Evolutionary conservation across 768 basidiomycete genomes (phyloP), one percentile per base, ranked within the genome.

Genomic region (Panaeolus cyanescens): DNA sequence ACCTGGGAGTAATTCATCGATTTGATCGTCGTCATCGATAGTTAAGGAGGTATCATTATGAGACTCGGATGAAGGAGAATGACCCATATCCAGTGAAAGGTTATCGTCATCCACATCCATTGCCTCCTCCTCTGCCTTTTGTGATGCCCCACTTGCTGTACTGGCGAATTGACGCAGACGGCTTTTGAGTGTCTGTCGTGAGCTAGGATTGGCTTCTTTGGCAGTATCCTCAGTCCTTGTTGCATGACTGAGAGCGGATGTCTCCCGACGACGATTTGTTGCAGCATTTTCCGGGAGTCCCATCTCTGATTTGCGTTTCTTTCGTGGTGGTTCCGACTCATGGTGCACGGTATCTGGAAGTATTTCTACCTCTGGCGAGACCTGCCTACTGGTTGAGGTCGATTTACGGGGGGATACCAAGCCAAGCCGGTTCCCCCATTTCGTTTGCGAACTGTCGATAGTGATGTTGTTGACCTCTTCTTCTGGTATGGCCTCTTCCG

Each of bases 121-220:
- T 1, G 59, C 62, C 31, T 67, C 62, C 12, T 58, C 64, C 25
- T 62, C 64, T n/a, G 64, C 67, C 9, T 65, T 50, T 15, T 50
- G 68, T 28, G 63, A 61, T 19, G 67, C 25, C 42, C 75, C 79
- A 62, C 78, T 80, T 36, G 85, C 85, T 33, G 69, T 70, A 64
- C 85, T 77, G 10, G 87, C 81, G 74, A 87, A 91, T 10, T 73
- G 80, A 42, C 74, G 79, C 59, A 92, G 67, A 55, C 72, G 80
- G 55, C 73, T 77, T 15, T 28, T 50, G 5, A 50, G 25, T 25
- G 4, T 50, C 25, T 50, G 45, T 28, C 45, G 25, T 30, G 45
- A 50, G 45, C 25, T 50, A 13, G 33, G 13, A 7, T 6, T 12
- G 30, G 25, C 25, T 50, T 50, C 22, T 20, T 3, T 42, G 39